Evolutionary conservation across 2,329 filamentous ascomycete species (phyloP).

Genomic region (Huntiella decipiens): DNA sequence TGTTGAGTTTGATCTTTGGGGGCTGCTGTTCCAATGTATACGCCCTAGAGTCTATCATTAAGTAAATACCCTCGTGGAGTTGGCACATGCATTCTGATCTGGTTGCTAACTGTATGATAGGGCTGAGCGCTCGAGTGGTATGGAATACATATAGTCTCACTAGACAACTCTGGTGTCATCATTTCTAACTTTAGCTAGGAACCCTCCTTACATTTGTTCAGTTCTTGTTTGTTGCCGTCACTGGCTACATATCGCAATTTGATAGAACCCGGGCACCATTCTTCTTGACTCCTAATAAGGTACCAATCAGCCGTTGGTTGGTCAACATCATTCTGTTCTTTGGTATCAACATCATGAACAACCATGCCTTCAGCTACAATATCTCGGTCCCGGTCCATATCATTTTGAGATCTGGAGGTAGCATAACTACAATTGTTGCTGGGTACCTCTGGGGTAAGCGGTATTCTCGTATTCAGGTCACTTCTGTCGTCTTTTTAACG

Average conservation of each 20-base stretch:
- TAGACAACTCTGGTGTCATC: conserved; percentile 7
- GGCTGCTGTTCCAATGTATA: conserved; percentile 97
- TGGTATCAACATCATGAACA: conserved; percentile 86
- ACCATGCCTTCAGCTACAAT: conserved; percentile 90
- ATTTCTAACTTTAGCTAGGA: conserved; percentile 27
- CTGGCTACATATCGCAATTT: conserved; percentile 58
- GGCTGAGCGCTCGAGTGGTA: conserved; percentile 69
- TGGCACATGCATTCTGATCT: neutral
- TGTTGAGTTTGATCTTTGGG: conserved; percentile 63
- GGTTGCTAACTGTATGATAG: conserved; percentile 23
- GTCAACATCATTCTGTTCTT: conserved; percentile 85
- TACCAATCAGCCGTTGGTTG: conserved; percentile 70
- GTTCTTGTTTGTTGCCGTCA: conserved; percentile 64
- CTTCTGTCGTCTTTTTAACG: conserved; percentile 68
- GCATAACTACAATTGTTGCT: conserved; percentile 87
- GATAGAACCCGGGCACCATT: conserved; percentile 47
- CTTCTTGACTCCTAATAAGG: conserved; percentile 56
- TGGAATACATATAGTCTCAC: conserved; percentile 7
- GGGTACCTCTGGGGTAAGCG: conserved; percentile 71
- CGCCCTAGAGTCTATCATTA: conserved; percentile 83
- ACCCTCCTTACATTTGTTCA: conserved; percentile 78
- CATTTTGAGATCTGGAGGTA: conserved; percentile 84
- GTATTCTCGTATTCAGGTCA: conserved; percentile 62
- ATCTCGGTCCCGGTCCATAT: conserved; percentile 96
- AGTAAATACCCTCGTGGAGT: conserved; percentile 35